Evolutionary conservation across 345 rosid genomes (phyloP), one percentile per base, ranked within the genome.

Genomic region (Gossypium australe): DNA sequence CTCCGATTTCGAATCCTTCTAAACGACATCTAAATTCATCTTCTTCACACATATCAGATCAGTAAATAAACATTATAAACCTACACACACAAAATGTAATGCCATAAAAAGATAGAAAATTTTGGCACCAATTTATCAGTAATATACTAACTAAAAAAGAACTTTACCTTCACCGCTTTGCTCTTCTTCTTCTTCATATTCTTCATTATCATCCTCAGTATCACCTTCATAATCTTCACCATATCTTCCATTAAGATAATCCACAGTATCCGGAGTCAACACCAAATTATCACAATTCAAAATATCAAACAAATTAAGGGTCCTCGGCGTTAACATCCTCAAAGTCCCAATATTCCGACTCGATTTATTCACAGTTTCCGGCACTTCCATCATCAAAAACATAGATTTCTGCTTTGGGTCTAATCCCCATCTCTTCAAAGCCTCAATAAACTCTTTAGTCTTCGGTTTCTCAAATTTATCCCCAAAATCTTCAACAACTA

Each of bases 241-340:
- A 22, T 93, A 95, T 77, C 92, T 84, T 34, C 74, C 87, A 76
- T 95, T 93, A 85, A 93, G 62, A 66, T 70, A 91, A 61, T 89
- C 91, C 43, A 95, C 96, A 0, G 92, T 78, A 18, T 77, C 86
- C 14, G 95, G 97, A 20, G 99, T 89, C 34, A 95, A 65, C 59
- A 91, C 98, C 72, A 95, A 44, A 88, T 85, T 95, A 68, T 95
- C 97, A 29, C 91, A 83, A 56, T 93, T 88, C 93, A 95, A 84
- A 69, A 95, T 86, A 62, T 93, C 97, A 44, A 89, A 93, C 87
- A 93, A 78, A 87, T 93, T 95, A 84, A 95, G 53, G 0, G 97
- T 91, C 84, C 98, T 88, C 0, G 98, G 99, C 1, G 97, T 93
- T 83, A 95, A 72, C 86, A 95, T 87, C 78, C 81, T 91, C 90